These are phyloP conservation scores for Neurospora sp. DNA, from an alignment of 2,329 filamentous ascomycete genomes.

Conservation along the genomic window DNA sequence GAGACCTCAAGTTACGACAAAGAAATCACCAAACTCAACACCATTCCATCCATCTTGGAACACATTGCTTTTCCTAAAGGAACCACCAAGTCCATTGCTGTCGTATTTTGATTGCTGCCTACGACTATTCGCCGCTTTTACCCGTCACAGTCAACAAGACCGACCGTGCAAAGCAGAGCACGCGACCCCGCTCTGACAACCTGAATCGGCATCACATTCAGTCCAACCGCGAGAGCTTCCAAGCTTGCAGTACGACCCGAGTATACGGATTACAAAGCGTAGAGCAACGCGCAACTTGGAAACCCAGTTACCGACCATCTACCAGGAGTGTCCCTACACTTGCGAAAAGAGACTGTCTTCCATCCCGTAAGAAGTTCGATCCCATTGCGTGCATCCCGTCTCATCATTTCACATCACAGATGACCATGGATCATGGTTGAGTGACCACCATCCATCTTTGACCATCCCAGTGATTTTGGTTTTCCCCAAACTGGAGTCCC, in stretches of 20 bases:
- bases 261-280: neutral
- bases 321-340: neutral
- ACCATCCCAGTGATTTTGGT: neutral
- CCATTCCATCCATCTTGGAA: neutral
- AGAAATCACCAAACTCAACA: neutral
- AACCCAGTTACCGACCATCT: neutral
- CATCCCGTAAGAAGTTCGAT: neutral
- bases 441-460: neutral
- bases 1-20: neutral
- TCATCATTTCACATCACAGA: neutral
- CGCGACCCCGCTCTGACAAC: constrained; percentile 15
- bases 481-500: neutral
- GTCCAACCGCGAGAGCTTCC: neutral
- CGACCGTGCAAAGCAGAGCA: constrained; percentile 4
- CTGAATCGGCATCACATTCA: neutral
- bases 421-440: neutral
- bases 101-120: neutral
- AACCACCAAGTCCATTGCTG: neutral
- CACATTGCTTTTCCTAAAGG: neutral
- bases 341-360: neutral
- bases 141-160: neutral
- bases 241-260: neutral
- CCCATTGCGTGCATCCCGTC: neutral
- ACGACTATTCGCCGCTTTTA: neutral
- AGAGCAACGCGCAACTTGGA: neutral